Percentiles rank a stretch among this genome's conserved stretches.
Evolutionary conservation across 305 asterid species (phyloP).

Genomic region (Fraxinus velutina): DNA sequence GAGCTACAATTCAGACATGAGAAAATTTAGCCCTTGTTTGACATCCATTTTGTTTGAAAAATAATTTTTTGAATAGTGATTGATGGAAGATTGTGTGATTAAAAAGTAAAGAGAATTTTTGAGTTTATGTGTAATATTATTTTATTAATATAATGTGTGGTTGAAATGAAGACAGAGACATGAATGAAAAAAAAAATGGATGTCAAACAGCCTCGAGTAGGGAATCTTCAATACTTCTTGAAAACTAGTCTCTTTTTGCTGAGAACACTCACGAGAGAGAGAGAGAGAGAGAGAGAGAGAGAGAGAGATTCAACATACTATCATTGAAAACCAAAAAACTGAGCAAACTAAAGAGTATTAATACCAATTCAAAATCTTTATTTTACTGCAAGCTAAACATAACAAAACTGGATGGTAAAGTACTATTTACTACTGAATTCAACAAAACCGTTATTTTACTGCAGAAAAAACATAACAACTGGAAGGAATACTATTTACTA

Average conservation of each 20-base stretch:
- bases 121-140: too few species aligned
- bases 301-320: slow-evolving; percentile 22
- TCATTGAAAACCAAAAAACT: slow-evolving; percentile 34
- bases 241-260: neutral
- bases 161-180: too few species aligned
- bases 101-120: too few species aligned
- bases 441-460: slow-evolving; percentile 28
- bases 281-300: neutral
- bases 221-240: neutral
- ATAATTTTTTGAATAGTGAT: too few species aligned
- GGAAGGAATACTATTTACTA: slow-evolving; percentile 26
- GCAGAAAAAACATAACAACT: slow-evolving; percentile 34
- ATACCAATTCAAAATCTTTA: slow-evolving; percentile 23
- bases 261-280: neutral
- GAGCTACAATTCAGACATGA: neutral
- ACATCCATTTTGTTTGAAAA: too few species aligned
- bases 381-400: slow-evolving; percentile 24
- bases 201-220: too few species aligned
- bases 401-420: slow-evolving; percentile 38
- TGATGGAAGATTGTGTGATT: too few species aligned
- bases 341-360: slow-evolving; percentile 5
- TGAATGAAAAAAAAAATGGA: too few species aligned
- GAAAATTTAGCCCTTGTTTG: too few species aligned
- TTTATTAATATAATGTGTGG: too few species aligned
- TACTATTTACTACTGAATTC: slow-evolving; percentile 24